Evolutionary conservation across 1,284 basidiomycete species (phyloP).

Genomic region (Bjerkandera adusta): DNA sequence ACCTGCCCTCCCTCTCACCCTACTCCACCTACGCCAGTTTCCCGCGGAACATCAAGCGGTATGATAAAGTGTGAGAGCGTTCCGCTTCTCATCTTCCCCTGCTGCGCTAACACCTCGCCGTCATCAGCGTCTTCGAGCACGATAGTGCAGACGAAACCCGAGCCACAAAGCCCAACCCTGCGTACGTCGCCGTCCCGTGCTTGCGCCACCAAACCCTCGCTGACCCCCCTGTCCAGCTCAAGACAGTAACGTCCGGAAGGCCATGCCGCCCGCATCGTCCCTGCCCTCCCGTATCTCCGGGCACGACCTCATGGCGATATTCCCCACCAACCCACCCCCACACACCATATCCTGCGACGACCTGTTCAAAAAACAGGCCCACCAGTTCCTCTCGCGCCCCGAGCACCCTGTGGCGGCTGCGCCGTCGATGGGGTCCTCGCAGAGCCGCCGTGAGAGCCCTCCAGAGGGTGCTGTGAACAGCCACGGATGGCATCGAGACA

Average conservation of each 20-base stretch:
- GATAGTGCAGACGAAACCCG: neutral
- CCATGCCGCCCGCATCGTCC: neutral
- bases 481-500: too few species aligned
- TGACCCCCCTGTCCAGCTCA: neutral
- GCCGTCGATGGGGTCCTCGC: too few species aligned
- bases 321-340: constrained; percentile 13
- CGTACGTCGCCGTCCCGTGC: neutral
- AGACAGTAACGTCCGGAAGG: neutral
- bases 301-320: constrained; percentile 17
- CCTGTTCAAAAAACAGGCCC: constrained; percentile 14
- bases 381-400: constrained; percentile 12
- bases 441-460: too few species aligned
- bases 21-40: neutral
- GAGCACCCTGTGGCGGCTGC: constrained; percentile 3
- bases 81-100: neutral
- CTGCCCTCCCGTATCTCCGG: constrained; percentile 10
- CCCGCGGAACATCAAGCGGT: neutral
- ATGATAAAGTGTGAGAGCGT: neutral
- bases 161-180: neutral
- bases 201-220: neutral
- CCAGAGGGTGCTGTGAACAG: too few species aligned
- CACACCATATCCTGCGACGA: constrained; percentile 13
- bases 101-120: neutral
- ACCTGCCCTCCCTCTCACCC: neutral
- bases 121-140: constrained; percentile 4